Evolutionary conservation across 2,329 filamentous ascomycete species (phyloP).

Genomic region (Xenoacremonium recifei): DNA sequence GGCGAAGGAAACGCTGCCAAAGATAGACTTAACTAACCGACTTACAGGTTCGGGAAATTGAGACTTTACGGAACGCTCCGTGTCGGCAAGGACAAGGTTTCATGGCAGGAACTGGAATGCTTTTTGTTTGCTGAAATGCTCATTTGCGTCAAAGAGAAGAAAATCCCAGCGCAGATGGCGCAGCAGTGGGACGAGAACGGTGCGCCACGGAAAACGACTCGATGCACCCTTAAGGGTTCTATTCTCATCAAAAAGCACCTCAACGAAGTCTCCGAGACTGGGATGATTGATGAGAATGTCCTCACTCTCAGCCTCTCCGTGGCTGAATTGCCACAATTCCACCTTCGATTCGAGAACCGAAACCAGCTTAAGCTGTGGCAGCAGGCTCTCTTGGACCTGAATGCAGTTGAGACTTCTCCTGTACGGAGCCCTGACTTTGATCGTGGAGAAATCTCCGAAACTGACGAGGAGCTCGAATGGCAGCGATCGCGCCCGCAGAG

Average conservation of each 20-base stretch:
- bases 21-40: slow-evolving; percentile 8
- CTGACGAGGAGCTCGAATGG: slow-evolving; percentile 81
- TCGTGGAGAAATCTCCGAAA: slow-evolving; percentile 71
- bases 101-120: slow-evolving; percentile 97
- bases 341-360: slow-evolving; percentile 82
- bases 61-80: slow-evolving; percentile 85
- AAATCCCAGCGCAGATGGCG: slow-evolving; percentile 47
- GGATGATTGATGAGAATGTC: slow-evolving; percentile 72
- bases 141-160: slow-evolving; percentile 99
- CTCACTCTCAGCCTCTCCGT: slow-evolving; percentile 90
- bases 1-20: no score
- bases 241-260: slow-evolving; percentile 98
- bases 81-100: slow-evolving; percentile 92
- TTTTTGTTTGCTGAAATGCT: slow-evolving; percentile 98
- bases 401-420: slow-evolving; percentile 64
- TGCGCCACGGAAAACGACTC: slow-evolving; percentile 61
- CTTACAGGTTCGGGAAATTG: slow-evolving; percentile 80
- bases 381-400: slow-evolving; percentile 79
- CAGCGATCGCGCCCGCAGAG: slow-evolving; percentile 65
- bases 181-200: slow-evolving; percentile 66
- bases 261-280: slow-evolving; percentile 77
- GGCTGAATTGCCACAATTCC: slow-evolving; percentile 87
- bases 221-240: slow-evolving; percentile 92
- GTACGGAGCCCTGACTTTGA: slow-evolving; percentile 76
- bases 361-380: slow-evolving; percentile 89